Conservation (phyloP, 108 stramenopile genomes). For the Nannochloropsis gaditana region DNA sequence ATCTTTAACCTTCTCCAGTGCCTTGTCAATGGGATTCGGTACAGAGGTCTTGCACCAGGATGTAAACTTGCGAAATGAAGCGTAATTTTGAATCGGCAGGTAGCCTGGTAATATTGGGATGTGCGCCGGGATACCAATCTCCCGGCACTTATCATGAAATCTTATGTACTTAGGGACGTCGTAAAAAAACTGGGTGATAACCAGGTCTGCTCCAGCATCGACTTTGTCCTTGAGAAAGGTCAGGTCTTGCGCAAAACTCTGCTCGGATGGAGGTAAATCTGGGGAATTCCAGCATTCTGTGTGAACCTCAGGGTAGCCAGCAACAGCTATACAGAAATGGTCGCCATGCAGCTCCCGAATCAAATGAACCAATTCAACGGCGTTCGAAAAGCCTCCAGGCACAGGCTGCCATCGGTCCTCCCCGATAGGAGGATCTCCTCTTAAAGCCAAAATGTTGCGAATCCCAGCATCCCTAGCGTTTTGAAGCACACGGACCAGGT, state of each 20-base stretch:
- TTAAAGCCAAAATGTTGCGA: constrained; percentile 94
- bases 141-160: constrained; percentile 67
- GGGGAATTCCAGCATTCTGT: constrained; percentile 50
- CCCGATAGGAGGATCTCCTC: constrained; percentile 95
- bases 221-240: constrained; percentile 30
- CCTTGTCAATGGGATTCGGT: constrained; percentile 59
- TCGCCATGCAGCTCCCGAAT: constrained; percentile 80
- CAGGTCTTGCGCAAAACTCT: constrained; percentile 14
- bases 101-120: constrained; percentile 90
- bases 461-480: constrained; percentile 65
- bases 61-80: constrained; percentile 71
- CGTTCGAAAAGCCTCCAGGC: constrained; percentile 69
- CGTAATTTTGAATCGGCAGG: constrained; percentile 84
- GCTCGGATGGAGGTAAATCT: not conserved
- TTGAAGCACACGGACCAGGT: constrained; percentile 40
- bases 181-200: constrained; percentile 94
- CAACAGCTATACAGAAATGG: constrained; percentile 87
- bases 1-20: constrained; percentile 65
- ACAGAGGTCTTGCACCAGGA: constrained; percentile 68
- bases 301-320: constrained; percentile 92
- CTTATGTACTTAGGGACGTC: constrained; percentile 67
- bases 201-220: constrained; percentile 77
- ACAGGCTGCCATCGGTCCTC: constrained; percentile 86
- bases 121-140: constrained; percentile 69
- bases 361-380: constrained; percentile 80